Base-by-base conservation (phyloP, 495 filamentous ascomycete genomes). In the Paragyromitra xinjiangensis region DNA sequence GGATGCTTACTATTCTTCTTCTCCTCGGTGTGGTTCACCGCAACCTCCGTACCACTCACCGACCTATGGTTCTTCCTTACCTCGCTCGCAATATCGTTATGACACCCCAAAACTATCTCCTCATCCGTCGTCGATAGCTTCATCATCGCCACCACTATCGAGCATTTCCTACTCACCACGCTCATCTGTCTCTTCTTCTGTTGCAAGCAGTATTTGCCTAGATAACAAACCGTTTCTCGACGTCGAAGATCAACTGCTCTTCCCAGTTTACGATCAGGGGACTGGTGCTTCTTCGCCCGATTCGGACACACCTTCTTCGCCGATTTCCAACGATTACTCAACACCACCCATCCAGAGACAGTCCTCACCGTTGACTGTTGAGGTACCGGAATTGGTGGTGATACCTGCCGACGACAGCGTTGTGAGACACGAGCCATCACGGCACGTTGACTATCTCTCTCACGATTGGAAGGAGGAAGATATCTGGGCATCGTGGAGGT, bases 391-490 rank as follows among this genome's bases (percentile, higher is more conserved):
- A 34, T 40, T 82, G 8, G 78, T 83, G 26, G 80, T 83, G 8
- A 80, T 85, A 6, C 91, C 92, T 16, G 91, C 92, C 58, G 95
- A 99, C 81, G 95, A 98, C 83, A 92, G 89, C 16, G 91, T 92
- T 29, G 86, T 97, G 34, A 87, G 90, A 72, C 86, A 86, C 26
- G 91, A 93, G 78, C 95, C 95, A 29, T 94, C 93, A 12, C 87
- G 93, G 42, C 95, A 98, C 85, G 95, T 98, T 45, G 95, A 99
- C 84, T 99, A 99, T 82, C 87, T 99, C 5, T 97, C 95, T 44
- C 92, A 99, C 80, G 89, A 95, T 68, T 99, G 95, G 95, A 89
- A 88, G 53, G 95, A 98, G 84, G 95, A 98, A 84, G 95, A 99
- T 84, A 96, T 99, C 11, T 99, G 95, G 95, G 88, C 93, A 14